Evolutionary conservation across 306 rosid species (phyloP).

Genomic region (Vigna unguiculata): DNA sequence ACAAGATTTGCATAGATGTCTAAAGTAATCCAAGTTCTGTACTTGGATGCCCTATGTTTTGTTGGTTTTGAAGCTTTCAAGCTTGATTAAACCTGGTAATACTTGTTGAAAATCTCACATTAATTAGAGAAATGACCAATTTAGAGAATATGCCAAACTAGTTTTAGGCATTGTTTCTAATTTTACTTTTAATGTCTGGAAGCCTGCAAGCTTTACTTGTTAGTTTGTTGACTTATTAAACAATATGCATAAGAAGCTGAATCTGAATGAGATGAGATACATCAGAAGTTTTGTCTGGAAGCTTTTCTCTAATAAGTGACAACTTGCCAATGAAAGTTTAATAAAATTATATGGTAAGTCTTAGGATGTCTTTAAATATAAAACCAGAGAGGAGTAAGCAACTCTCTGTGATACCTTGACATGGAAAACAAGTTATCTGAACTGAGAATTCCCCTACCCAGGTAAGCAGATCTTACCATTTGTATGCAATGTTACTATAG

Average conservation of each 20-base stretch:
- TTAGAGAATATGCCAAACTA: no score
- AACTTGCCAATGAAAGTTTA: no score
- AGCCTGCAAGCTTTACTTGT: slow-evolving; percentile 5
- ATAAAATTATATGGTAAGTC: no score
- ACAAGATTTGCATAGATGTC: slow-evolving; percentile 5
- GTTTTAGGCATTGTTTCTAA: background rate
- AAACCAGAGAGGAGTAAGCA: background rate
- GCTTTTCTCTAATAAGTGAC: no score
- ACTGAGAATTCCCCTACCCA: background rate
- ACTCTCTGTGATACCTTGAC: slow-evolving; percentile 1
- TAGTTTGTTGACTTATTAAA: background rate
- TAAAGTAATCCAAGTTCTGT: slow-evolving; percentile 52
- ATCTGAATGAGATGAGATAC: background rate
- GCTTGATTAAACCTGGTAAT: slow-evolving; percentile 4
- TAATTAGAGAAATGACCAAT: no score
- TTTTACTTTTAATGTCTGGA: background rate
- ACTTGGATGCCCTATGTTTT: slow-evolving; percentile 17
- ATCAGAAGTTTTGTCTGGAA: background rate
- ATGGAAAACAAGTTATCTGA: slow-evolving; percentile 15
- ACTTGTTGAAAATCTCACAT: background rate
- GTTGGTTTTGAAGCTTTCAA: slow-evolving; percentile 6
- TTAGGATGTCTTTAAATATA: background rate
- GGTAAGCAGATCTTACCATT: slow-evolving; percentile 8
- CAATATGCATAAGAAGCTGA: no score
- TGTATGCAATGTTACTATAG: background rate